These are phyloP conservation scores for Tubosaeta sp. DNA, from an alignment of 768 basidiomycete species.

Conservation along the genomic window DNA sequence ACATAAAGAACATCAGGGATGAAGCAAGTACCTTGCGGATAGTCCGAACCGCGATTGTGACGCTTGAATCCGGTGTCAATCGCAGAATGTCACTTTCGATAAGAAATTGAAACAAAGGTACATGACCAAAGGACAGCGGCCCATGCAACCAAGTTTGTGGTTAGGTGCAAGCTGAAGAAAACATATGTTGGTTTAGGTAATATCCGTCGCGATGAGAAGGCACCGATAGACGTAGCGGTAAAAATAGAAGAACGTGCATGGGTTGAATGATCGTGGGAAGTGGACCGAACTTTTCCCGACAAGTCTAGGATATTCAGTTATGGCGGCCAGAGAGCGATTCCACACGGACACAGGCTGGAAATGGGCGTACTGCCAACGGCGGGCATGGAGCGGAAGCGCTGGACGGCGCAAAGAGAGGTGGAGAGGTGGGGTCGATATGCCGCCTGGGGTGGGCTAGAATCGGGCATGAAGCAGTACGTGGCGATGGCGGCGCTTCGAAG, in stretches of 20 bases:
- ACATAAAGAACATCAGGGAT: background rate
- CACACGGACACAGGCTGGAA: background rate
- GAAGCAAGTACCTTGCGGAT: no score
- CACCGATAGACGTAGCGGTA: slow-evolving; percentile 7
- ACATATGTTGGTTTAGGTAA: background rate
- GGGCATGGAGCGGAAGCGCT: background rate
- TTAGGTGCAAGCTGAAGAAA: background rate
- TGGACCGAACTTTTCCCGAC: background rate
- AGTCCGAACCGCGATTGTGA: background rate
- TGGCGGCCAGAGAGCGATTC: slow-evolving; percentile 7
- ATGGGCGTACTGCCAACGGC: background rate
- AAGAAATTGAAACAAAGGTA: background rate
- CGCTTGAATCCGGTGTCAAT: background rate
- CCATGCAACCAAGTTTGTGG: background rate
- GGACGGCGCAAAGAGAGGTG: background rate
- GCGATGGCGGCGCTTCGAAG: background rate
- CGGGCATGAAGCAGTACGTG: background rate
- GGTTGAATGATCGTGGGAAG: slow-evolving; percentile 11
- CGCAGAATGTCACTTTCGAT: background rate
- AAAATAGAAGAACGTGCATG: background rate
- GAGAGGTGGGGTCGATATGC: background rate
- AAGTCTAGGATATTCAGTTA: no score
- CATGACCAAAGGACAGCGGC: background rate
- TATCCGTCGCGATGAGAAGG: background rate
- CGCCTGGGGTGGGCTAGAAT: background rate